Evolutionary conservation across 2,329 filamentous ascomycete species (phyloP).

Genomic region (Ascochyta viciae-villosae): DNA sequence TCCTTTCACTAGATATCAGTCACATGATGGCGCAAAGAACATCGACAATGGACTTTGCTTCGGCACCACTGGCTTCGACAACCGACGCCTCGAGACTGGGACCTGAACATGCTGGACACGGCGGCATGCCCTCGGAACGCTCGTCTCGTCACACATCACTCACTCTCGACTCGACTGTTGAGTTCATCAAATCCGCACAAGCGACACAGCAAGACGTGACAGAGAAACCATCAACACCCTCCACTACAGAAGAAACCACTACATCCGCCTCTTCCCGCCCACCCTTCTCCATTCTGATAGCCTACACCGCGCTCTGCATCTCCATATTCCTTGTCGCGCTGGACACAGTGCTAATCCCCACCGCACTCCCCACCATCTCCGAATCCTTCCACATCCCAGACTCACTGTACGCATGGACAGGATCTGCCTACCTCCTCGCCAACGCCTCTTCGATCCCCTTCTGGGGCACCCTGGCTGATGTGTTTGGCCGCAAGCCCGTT

Average conservation of each 20-base stretch:
- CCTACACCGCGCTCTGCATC: constrained; percentile 41
- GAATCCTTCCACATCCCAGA: constrained; percentile 67
- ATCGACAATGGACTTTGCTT: constrained; percentile 3
- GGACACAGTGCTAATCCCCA: constrained; percentile 67
- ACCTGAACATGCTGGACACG: not conserved
- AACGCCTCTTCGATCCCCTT: constrained; percentile 50
- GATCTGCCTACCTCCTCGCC: constrained; percentile 53
- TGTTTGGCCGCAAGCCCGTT: constrained; percentile 49
- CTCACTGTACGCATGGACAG: constrained; percentile 79
- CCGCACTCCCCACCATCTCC: constrained; percentile 70
- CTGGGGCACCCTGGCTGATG: constrained; percentile 51
- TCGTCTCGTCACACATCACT: constrained; percentile 16
- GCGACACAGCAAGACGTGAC: not conserved
- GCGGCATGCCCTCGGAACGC: constrained; percentile 1
- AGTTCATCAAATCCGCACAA: not conserved
- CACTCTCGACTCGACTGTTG: constrained; percentile 8
- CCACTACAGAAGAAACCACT: not conserved
- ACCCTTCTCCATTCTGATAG: constrained; percentile 24
- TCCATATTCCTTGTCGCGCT: constrained; percentile 53
- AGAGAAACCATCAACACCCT: not conserved
- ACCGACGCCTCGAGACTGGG: not conserved
- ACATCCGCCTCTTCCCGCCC: not conserved
- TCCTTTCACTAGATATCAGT: not conserved
- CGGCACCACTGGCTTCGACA: not conserved
- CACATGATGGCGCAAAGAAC: constrained; percentile 1